Evolutionary conservation across 2,329 filamentous ascomycete species (phyloP).

Genomic region (Colletotrichum horii): DNA sequence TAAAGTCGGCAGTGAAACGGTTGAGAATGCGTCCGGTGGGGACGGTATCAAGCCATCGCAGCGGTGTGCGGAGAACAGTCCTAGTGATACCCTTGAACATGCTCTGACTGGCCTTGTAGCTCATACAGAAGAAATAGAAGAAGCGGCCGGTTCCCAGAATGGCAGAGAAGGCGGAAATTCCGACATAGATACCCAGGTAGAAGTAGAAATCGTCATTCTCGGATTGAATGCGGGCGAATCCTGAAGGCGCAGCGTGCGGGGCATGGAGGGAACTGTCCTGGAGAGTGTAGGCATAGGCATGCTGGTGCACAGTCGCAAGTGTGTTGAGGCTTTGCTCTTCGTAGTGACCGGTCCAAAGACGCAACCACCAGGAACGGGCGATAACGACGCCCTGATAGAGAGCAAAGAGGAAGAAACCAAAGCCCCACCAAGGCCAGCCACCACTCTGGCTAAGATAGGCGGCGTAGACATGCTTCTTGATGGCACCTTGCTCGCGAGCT

Average conservation of each 20-base stretch:
- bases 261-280: slow-evolving; percentile 50
- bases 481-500: slow-evolving; percentile 70
- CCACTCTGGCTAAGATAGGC: slow-evolving; percentile 72
- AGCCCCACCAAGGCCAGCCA: slow-evolving; percentile 63
- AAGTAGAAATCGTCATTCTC: slow-evolving; percentile 53
- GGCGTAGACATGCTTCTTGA: slow-evolving; percentile 70
- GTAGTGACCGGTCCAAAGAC: slow-evolving; percentile 62
- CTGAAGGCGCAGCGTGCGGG: slow-evolving; percentile 32
- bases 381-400: slow-evolving; percentile 59
- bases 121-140: slow-evolving; percentile 67
- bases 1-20: slow-evolving; percentile 79
- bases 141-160: slow-evolving; percentile 67
- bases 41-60: slow-evolving; percentile 83
- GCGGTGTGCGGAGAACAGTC: slow-evolving; percentile 71
- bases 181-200: slow-evolving; percentile 73
- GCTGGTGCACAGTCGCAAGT: slow-evolving; percentile 18
- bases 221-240: slow-evolving; percentile 30
- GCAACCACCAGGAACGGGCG: slow-evolving; percentile 68
- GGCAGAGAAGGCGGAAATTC: slow-evolving; percentile 61
- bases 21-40: slow-evolving; percentile 80
- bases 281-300: slow-evolving; percentile 36
- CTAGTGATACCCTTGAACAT: slow-evolving; percentile 73
- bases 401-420: slow-evolving; percentile 60
- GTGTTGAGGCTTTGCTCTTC: slow-evolving; percentile 30
- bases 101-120: slow-evolving; percentile 70